Evolutionary conservation across 2,329 filamentous ascomycete species (phyloP).

Genomic region (Trichoderma sp.): DNA sequence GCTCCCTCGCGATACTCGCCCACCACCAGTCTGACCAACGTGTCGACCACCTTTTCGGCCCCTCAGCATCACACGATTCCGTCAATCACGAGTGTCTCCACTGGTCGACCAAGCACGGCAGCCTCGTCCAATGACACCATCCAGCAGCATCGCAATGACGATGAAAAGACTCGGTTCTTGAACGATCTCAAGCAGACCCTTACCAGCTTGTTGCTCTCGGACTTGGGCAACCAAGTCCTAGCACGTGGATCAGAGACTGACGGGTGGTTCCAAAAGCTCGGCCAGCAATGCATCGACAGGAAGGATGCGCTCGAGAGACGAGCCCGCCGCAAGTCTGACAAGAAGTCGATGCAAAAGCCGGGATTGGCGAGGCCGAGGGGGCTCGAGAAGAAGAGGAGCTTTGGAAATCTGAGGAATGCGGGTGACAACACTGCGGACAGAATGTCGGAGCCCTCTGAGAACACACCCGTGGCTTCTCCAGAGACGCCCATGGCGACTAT

Average conservation of each 20-base stretch:
- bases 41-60: constrained; percentile 54
- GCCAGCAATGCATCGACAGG: constrained; percentile 66
- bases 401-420: constrained; percentile 61
- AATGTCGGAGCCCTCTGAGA: constrained; percentile 45
- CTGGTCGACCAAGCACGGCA: constrained; percentile 64
- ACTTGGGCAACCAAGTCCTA: constrained; percentile 84
- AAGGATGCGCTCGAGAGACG: constrained; percentile 58
- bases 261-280: constrained; percentile 74
- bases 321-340: constrained; percentile 45
- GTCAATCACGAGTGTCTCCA: constrained; percentile 52
- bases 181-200: constrained; percentile 75
- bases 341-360: constrained; percentile 48
- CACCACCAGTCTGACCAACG: constrained; percentile 61
- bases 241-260: constrained; percentile 92
- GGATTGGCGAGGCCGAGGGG: constrained; percentile 53
- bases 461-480: constrained; percentile 44
- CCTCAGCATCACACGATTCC: constrained; percentile 47
- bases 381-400: constrained; percentile 69
- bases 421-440: constrained; percentile 47
- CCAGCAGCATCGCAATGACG: constrained; percentile 43
- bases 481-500: constrained; percentile 41
- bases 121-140: constrained; percentile 29
- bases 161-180: constrained; percentile 79
- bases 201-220: constrained; percentile 83
- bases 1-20: constrained; percentile 63